Conservation (phyloP, 495 filamentous ascomycete genomes). For the Gamarada debralockiae region DNA sequence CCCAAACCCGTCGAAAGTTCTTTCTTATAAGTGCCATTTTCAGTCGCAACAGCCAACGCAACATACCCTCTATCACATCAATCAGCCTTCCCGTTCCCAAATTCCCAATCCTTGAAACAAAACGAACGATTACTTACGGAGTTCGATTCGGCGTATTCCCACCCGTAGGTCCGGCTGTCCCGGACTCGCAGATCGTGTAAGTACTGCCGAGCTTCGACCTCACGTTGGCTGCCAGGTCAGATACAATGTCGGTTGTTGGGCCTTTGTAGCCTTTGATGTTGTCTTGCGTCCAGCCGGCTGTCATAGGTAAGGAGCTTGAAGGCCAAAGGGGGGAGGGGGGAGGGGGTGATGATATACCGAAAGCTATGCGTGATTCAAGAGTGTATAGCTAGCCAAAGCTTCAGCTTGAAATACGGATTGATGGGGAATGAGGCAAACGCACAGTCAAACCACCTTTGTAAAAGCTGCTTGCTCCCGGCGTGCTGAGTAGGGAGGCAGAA, state of each 20-base stretch:
- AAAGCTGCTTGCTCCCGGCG: constrained; percentile 49
- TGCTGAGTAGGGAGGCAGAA: constrained; percentile 49
- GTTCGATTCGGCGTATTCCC: constrained; percentile 51
- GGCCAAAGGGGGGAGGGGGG: not conserved
- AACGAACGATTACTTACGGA: constrained; percentile 37
- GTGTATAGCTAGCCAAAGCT: constrained; percentile 48
- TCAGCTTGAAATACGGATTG: constrained; percentile 1
- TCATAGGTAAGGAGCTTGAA: not conserved
- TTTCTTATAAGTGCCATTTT: constrained; percentile 41
- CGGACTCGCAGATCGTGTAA: constrained; percentile 55
- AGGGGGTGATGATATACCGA: constrained; percentile 29
- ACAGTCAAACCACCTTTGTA: constrained; percentile 59
- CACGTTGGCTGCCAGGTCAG: constrained; percentile 50
- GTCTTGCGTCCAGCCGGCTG: constrained; percentile 55
- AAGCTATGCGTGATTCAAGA: constrained; percentile 53
- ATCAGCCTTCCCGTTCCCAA: not conserved
- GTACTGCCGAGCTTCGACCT: constrained; percentile 46
- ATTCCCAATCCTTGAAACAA: not conserved
- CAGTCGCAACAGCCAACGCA: constrained; percentile 50
- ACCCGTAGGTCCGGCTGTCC: constrained; percentile 59
- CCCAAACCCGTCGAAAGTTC: constrained; percentile 51
- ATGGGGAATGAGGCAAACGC: constrained; percentile 8
- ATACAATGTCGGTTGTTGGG: constrained; percentile 53
- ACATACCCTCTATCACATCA: constrained; percentile 47
- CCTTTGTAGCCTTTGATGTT: constrained; percentile 46